Evolutionary conservation across 2,329 filamentous ascomycete genomes (phyloP).

Genomic region (Beauveria asiatica): DNA sequence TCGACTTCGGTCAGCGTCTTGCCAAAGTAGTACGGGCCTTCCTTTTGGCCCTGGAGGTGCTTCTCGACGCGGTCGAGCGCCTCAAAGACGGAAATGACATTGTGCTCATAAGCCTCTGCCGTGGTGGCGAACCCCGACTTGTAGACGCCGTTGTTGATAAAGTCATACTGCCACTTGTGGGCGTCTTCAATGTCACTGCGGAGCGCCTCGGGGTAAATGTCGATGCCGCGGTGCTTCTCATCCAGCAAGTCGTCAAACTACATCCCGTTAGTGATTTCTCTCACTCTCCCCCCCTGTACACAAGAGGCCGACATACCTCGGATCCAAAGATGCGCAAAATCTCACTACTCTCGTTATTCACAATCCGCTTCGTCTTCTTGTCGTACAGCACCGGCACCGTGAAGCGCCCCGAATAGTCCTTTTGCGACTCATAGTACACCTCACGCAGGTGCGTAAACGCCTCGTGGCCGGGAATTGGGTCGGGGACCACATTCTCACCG

Average conservation of each 20-base stretch:
- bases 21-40: slow-evolving; percentile 68
- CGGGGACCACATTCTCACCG: slow-evolving; percentile 56
- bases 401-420: slow-evolving; percentile 67
- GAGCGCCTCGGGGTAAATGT: slow-evolving; percentile 61
- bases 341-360: slow-evolving; percentile 87
- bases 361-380: slow-evolving; percentile 64
- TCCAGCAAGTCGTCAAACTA: slow-evolving; percentile 65
- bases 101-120: slow-evolving; percentile 72
- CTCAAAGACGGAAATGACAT: slow-evolving; percentile 62
- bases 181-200: slow-evolving; percentile 62
- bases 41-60: slow-evolving; percentile 44
- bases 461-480: slow-evolving; percentile 63
- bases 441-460: slow-evolving; percentile 62
- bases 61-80: slow-evolving; percentile 69
- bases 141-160: slow-evolving; percentile 65
- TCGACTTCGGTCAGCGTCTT: slow-evolving; percentile 71
- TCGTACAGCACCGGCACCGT: slow-evolving; percentile 86
- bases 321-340: slow-evolving; percentile 85
- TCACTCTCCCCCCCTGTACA: no score
- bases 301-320: slow-evolving; percentile 40
- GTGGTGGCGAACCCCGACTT: slow-evolving; percentile 78
- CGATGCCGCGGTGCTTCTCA: slow-evolving; percentile 48
- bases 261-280: not conserved
- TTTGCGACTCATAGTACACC: slow-evolving; percentile 69
- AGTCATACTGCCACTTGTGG: slow-evolving; percentile 73